Evolutionary conservation across 2,329 filamentous ascomycete species (phyloP), one percentile per base, ranked within the genome.

Genomic region (Falciphora oryzae): DNA sequence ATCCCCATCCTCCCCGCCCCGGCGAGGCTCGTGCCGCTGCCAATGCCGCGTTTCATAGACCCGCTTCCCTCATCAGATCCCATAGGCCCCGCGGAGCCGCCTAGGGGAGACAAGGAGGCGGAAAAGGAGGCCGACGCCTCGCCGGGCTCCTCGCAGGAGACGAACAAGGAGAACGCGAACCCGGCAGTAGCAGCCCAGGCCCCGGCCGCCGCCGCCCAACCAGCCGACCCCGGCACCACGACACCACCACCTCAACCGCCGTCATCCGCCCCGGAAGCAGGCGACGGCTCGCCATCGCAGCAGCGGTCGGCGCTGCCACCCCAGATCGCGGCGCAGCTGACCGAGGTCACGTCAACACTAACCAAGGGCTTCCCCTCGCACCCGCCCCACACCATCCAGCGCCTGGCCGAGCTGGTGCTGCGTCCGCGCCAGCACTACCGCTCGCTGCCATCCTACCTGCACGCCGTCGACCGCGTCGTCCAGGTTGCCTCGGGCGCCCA

Each of bases 351-450:
- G 56, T 75, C 76, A 7, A 87, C 88, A 22, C 80, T 97, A 56
- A 80, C 77, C 62, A 81, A 80, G 3, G 85, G 84, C 69, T 99
- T 99, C 76, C 74, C 85, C 28, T 79, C 81, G 3, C 85, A 90
- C 70, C 94, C 95, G 1, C 95, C 95, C 0, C 92, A 98, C 75
- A 98, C 95, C 3, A 85, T 97, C 67, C 95, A 99, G 77, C 90
- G 95, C 56, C 84, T 99, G 28, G 87, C 93, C 28, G 95, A 99
- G 80, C 88, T 98, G 35, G 80, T 97, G 5, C 81, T 96, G 50
- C 78, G 82, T 31, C 95, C 95, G 1, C 89, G 81, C 66, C 83
- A 83, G 64, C 90, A 97, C 76, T 97, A 98, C 79, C 87, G 85
- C 67, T 90, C 88, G 63, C 83, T 98, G 3, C 87, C 91, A 0